Evolutionary conservation across 2,329 filamentous ascomycete genomes (phyloP).

Genomic region (Alternaria infectoria): DNA sequence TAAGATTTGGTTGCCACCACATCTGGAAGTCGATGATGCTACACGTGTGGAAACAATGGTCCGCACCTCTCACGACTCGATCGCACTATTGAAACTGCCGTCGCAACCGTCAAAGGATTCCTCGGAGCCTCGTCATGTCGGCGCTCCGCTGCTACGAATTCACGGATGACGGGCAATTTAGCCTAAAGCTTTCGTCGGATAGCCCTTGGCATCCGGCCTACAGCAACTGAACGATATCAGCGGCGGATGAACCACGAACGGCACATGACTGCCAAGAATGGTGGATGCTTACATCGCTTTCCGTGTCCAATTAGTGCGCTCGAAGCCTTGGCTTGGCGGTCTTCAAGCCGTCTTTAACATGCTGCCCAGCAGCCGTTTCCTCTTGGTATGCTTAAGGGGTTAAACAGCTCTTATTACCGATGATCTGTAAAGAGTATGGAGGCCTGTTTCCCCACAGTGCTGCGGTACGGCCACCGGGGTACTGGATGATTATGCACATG

Average conservation of each 20-base stretch:
- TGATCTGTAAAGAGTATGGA: conserved; percentile 7
- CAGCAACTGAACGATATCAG: conserved; percentile 5
- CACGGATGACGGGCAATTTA: conserved; percentile 8
- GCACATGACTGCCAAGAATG: conserved; percentile 4
- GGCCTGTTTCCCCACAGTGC: conserved; percentile 14
- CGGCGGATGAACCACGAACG: not conserved
- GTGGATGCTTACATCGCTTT: conserved; percentile 1
- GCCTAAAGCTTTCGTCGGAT: conserved; percentile 15
- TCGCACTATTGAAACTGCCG: not conserved
- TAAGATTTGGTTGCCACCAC: not conserved
- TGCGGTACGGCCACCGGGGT: conserved; percentile 17
- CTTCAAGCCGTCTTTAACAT: not conserved
- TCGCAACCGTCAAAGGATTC: not conserved
- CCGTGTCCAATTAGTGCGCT: conserved; percentile 3
- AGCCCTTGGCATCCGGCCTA: conserved; percentile 9
- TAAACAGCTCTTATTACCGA: conserved; percentile 8
- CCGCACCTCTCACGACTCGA: not conserved
- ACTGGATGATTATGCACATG: conserved; percentile 23
- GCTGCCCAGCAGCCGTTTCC: conserved; percentile 7
- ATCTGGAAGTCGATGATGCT: not conserved
- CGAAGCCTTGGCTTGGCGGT: not conserved
- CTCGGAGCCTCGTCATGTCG: conserved; percentile 1
- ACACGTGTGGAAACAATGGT: not conserved
- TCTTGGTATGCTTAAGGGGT: conserved; percentile 19
- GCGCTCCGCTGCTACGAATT: not conserved